Base-by-base conservation (phyloP, 331 rosid genomes). In the Quercus tomentella region DNA sequence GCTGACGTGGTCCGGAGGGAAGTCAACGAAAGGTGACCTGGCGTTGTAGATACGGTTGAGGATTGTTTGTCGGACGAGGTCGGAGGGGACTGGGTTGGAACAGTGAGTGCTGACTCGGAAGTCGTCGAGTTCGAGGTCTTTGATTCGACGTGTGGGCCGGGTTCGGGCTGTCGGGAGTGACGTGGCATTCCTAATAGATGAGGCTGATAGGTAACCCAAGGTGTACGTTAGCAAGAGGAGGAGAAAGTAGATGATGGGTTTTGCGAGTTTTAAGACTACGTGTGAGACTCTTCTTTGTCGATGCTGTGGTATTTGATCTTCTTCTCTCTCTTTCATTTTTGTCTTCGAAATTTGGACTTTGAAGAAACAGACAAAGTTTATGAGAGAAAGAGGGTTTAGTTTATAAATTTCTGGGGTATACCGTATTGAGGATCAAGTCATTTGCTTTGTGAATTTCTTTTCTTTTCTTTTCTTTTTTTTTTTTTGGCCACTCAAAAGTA, bases 171-270 rank as follows among this genome's bases (percentile, higher is more conserved):
- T 1, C 82, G 21, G 16, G 81, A 43, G 22, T 21, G 26, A 21
- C 16, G 18, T 49, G 54, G 54, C 17, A 1, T 49, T 49, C 15
- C 17, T 14, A 1, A 10, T 3, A 49, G 54, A 14, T 3, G 54
- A 49, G 2, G 86, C 77, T 18, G 91, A 89, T 62, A 87, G 76
- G 90, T 86, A 87, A 73, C 97, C 97, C 6, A 87, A 4, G 76
- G 85, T 58, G 87, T 87, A 91, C 15, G 92, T 68, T 72, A 93
- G 85, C 81, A 91, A 14, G 56, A 91, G 90, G n/a, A 93, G 68
- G 79, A 84, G 25, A 41, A 89, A 33, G 68, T 82, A 93, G 56
- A 86, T 85, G 0, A 82, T 56, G 28, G 89, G 84, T 77, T 76
- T 93, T 3, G 72, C 69, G 10, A 68, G 62, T 78, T 76, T 87